Evolutionary conservation across 2,329 filamentous ascomycete species (phyloP), one percentile per base, ranked within the genome.

Genomic region (Trematosphaeria pertusa): DNA sequence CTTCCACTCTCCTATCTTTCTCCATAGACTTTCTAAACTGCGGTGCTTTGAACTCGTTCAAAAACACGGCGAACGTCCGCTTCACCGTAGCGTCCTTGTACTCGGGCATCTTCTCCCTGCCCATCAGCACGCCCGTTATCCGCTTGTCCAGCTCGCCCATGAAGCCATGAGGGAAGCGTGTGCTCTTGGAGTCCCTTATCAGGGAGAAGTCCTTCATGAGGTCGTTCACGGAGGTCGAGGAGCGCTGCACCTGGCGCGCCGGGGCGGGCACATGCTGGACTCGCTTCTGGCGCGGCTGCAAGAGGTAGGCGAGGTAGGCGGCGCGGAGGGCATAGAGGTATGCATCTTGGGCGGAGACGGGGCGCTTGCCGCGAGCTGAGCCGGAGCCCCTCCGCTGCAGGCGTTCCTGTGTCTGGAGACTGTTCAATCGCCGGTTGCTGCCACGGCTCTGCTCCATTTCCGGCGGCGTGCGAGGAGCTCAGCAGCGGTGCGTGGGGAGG

Each of bases 71-170:
- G 75, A 99, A 99, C 2, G 91, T 95, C 52, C 93, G 84, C 75
- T 96, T 97, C 56, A 99, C 87, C 19, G 87, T 79, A n/a, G 89
- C 80, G 76, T 99, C 94, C 66, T 88, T 89, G 74, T 88, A 99
- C 64, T 95, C 94, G 11, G 89, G 91, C 67, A 93, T 82, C 59
- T 81, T 86, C 75, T 97, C 94, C 51, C 81, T 88, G 30, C 92
- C 91, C 61, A 87, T 84, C 61, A 97, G 75, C 40, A 96, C 87
- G 22, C 87, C 87, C 47, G 88, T 87, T 69, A 96, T 83, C 52
- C 91, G 83, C 73, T 92, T 93, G 65, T 89, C 86, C 48, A 90
- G 74, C 59, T 85, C 84, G 41, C 78, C 75, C 73, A 88, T 83
- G 71, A 89, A 89, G 37, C 83, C 85, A 76, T 88, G 84, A 3